Evolutionary conservation across 2,329 filamentous ascomycete species (phyloP), one percentile per base, ranked within the genome.

Genomic region (Zymoseptoria tritici): DNA sequence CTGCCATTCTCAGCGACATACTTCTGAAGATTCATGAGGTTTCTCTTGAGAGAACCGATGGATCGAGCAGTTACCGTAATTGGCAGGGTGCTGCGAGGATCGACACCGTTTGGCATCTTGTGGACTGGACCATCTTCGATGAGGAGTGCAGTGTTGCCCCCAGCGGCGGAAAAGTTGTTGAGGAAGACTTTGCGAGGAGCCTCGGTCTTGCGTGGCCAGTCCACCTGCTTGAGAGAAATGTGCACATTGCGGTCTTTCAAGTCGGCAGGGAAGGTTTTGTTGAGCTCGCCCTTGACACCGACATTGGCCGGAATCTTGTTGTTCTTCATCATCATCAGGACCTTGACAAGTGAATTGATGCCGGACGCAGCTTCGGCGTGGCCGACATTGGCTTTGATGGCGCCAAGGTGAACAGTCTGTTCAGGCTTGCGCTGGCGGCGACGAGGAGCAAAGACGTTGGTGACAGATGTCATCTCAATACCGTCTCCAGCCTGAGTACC

Each of bases 401-500:
- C 79, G 64, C 80, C 80, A n/a, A 82, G 73, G 64, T 81, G 75
- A 6, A 82, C 75, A 21, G 78, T 75, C 71, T 81, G 72, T 42
- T 81, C 78, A 9, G 78, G 75, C 36, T 71, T 74, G 55, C 80
- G 79, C 67, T 80, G 77, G 50, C 77, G 75, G 64, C 80, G 73
- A 57, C 78, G 76, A 21, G 82, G 80, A 52, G 83, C 84, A 66
- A 87, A 88, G 20, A 82, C 78, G 54, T 82, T 79, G 21, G 85
- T 84, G 54, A 95, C 88, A 0, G 87, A 91, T 0, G 84, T 79
- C 87, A 93, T 92, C 72, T 96, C 91, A 3, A 85, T 88, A 7
- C 85, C 86, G 69, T 96, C 91, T 62, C 89, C 91, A 31, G 88
- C 90, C 73, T 94, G 89, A 0, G 90, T 96, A 31, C 91, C 91